These are phyloP conservation scores for Alternaria sp. DNA, from an alignment of 2,329 filamentous ascomycete genomes.

Conservation along the genomic window DNA sequence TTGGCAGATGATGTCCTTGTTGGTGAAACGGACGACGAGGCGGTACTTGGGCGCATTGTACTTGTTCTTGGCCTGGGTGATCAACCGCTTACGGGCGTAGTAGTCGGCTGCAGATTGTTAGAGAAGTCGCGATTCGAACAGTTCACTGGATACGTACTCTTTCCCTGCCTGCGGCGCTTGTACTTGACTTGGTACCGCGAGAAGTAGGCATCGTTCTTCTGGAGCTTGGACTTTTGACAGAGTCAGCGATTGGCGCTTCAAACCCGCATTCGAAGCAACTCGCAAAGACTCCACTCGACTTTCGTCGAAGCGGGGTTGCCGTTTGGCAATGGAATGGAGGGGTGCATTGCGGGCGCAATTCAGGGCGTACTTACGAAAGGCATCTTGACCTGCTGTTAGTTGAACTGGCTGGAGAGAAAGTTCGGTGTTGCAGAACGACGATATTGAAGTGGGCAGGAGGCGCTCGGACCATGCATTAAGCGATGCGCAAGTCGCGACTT, in stretches of 20 bases:
- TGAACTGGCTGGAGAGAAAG: slow-evolving; percentile 34
- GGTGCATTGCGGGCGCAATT: slow-evolving; percentile 16
- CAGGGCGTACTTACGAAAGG: slow-evolving; percentile 55
- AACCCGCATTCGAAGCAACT: slow-evolving; percentile 88
- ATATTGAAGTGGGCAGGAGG: slow-evolving; percentile 19
- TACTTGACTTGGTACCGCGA: slow-evolving; percentile 99
- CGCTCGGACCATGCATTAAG: slow-evolving; percentile 17
- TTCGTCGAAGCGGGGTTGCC: slow-evolving; percentile 36
- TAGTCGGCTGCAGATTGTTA: slow-evolving; percentile 85
- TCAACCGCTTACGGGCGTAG: slow-evolving; percentile 99
- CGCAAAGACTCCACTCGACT: slow-evolving; percentile 60
- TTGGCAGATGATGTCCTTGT: slow-evolving; percentile 99
- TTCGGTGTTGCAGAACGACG: slow-evolving; percentile 19
- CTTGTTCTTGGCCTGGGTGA: slow-evolving; percentile 99
- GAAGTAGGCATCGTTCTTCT: slow-evolving; percentile 99
- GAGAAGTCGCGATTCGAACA: background rate
- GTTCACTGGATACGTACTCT: slow-evolving; percentile 76
- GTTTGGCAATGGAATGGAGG: slow-evolving; percentile 19
- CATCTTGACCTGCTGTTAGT: slow-evolving; percentile 50
- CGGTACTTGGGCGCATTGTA: slow-evolving; percentile 99
- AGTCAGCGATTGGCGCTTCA: slow-evolving; percentile 99
- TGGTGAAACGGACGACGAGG: slow-evolving; percentile 98
- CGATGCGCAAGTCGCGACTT: slow-evolving; percentile 16
- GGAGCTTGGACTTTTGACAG: slow-evolving; percentile 86
- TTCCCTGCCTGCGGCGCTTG: slow-evolving; percentile 92